These are phyloP conservation scores for Cladosporium sp. DNA, from an alignment of 2,329 filamentous ascomycete species.

Conservation along the genomic window DNA sequence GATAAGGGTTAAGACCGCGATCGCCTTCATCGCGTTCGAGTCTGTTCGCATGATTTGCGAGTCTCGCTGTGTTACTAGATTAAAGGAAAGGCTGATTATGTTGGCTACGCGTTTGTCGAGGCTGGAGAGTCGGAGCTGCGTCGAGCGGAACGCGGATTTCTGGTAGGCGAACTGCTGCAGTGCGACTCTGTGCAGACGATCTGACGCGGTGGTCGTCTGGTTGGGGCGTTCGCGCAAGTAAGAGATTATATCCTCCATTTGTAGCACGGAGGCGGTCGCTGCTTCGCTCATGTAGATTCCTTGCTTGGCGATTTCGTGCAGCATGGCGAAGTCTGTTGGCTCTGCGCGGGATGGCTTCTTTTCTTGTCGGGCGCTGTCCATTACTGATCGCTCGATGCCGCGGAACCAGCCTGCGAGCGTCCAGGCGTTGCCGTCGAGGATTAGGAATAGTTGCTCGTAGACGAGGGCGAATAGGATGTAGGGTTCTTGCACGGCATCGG, in stretches of 20 bases:
- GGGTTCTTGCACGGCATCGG: slow-evolving; percentile 28
- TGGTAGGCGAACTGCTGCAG: slow-evolving; percentile 23
- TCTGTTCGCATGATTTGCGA: slow-evolving; percentile 34
- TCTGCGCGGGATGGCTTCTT: slow-evolving; percentile 16
- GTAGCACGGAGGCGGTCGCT: slow-evolving; percentile 28
- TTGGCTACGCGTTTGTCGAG: slow-evolving; percentile 36
- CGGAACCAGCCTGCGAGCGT: slow-evolving; percentile 30
- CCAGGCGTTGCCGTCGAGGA: slow-evolving; percentile 31
- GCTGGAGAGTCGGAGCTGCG: slow-evolving; percentile 31
- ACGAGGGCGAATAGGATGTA: slow-evolving; percentile 30
- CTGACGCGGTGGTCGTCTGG: neutral
- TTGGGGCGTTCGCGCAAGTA: slow-evolving; percentile 14
- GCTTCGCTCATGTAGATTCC: slow-evolving; percentile 36
- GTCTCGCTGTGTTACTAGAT: slow-evolving; percentile 38
- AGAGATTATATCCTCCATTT: slow-evolving; percentile 24
- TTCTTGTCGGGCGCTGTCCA: slow-evolving; percentile 23
- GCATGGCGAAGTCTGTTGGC: slow-evolving; percentile 25
- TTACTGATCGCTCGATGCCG: slow-evolving; percentile 22
- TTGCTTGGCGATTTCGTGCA: slow-evolving; percentile 39
- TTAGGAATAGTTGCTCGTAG: slow-evolving; percentile 30
- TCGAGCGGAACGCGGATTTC: slow-evolving; percentile 31
- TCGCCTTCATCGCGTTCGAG: slow-evolving; percentile 37
- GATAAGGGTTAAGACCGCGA: slow-evolving; percentile 36
- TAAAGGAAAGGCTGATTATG: slow-evolving; percentile 36
- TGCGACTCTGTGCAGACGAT: slow-evolving; percentile 7